A percentile compares a stretch with the other conserved stretches of the same genome.
Evolutionary conservation across 805 yeast genomes (phyloP).

Genomic region (Kazachstania kunashirensis): DNA sequence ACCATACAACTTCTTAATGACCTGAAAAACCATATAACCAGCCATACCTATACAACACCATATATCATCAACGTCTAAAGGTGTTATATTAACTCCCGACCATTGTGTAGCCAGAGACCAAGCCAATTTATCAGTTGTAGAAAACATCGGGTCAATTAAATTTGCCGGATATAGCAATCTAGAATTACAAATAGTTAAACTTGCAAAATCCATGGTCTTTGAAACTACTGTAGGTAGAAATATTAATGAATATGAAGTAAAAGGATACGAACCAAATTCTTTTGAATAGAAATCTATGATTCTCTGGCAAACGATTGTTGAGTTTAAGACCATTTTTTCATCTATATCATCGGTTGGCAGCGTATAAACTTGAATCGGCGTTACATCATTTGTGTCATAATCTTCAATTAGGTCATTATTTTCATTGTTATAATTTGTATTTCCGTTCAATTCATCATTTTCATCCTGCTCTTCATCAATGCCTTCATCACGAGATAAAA

Average conservation of each 20-base stretch:
- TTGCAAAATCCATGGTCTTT: constrained; percentile 50
- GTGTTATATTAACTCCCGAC: constrained; percentile 87
- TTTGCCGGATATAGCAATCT: constrained; percentile 60
- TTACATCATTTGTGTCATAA: constrained; percentile 28
- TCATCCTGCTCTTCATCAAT: constrained; percentile 30
- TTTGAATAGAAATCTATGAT: constrained; percentile 77
- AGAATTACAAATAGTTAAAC: constrained; percentile 49
- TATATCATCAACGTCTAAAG: constrained; percentile 63
- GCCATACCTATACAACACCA: constrained; percentile 90
- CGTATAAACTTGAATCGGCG: constrained; percentile 54
- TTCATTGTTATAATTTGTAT: constrained; percentile 23
- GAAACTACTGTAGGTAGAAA: constrained; percentile 53
- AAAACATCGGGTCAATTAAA: constrained; percentile 67
- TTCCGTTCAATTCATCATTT: constrained; percentile 5
- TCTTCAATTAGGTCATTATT: constrained; percentile 5
- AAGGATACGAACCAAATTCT: constrained; percentile 91
- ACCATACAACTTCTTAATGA: constrained; percentile 67
- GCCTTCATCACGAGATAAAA: constrained; percentile 11
- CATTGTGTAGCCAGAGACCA: constrained; percentile 78
- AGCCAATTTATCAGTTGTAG: constrained; percentile 57
- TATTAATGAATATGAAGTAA: constrained; percentile 66
- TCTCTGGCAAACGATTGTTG: constrained; percentile 64
- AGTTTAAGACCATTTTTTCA: constrained; percentile 46
- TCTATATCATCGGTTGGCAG: constrained; percentile 42
- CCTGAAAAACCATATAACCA: constrained; percentile 69